These are phyloP conservation scores for Amaranthus tricolor DNA, from an alignment of 179 eudicot genomes.

Conservation along the genomic window DNA sequence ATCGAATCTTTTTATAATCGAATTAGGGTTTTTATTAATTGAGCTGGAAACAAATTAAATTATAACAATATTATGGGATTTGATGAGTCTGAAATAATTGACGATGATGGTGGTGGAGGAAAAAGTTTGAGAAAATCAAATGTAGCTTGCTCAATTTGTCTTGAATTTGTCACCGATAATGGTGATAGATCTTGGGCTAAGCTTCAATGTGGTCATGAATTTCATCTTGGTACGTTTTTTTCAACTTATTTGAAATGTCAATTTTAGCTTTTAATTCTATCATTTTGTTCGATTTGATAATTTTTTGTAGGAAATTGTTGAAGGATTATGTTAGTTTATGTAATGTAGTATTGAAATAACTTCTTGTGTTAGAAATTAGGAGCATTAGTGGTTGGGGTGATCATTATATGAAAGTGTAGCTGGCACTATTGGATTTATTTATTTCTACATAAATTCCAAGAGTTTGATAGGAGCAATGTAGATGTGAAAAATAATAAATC, in stretches of 20 bases:
- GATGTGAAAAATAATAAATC: no score
- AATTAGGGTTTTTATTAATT: constrained; percentile 27
- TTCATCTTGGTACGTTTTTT: constrained; percentile 70
- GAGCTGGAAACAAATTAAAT: background rate
- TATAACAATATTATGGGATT: constrained; percentile 41
- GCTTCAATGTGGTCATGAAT: constrained; percentile 90
- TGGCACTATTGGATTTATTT: background rate
- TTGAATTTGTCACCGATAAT: constrained; percentile 60
- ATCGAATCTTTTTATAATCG: background rate
- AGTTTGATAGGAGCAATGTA: no score
- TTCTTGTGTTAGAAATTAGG: background rate
- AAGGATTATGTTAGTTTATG: background rate
- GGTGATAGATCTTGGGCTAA: constrained; percentile 87
- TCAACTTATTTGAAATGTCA: constrained; percentile 15
- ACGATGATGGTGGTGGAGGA: constrained; percentile 41
- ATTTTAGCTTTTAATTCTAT: background rate
- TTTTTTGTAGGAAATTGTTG: background rate
- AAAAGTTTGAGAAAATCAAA: constrained; percentile 29
- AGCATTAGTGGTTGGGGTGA: background rate
- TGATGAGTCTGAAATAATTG: constrained; percentile 46
- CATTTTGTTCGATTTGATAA: background rate
- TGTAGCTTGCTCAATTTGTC: constrained; percentile 80
- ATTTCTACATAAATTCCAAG: no score
- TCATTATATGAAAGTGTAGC: background rate
- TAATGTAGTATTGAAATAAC: background rate